Conservation (phyloP, 192 early-diverging fungal genomes). For the Chytriomyces sp. region DNA sequence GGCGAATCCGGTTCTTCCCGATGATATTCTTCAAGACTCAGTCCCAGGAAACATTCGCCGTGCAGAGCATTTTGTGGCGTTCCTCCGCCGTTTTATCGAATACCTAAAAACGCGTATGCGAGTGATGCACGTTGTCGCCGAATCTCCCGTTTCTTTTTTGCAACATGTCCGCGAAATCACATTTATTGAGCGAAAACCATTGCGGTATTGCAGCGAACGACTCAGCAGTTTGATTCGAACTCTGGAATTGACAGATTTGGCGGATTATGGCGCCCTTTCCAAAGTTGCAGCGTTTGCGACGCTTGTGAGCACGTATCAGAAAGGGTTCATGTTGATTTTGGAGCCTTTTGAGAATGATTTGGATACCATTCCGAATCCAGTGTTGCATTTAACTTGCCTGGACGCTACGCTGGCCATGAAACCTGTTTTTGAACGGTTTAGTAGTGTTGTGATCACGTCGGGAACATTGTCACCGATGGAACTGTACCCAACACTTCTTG, state of each 20-base stretch:
- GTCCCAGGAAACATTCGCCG: conserved; percentile 97
- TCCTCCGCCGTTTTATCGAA: conserved; percentile 94
- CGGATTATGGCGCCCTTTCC: conserved; percentile 80
- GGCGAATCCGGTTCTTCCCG: conserved; percentile 93
- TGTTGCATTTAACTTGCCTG: conserved; percentile 90
- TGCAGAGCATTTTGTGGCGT: conserved; percentile 98
- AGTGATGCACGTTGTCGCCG: conserved; percentile 96
- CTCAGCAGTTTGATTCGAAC: conserved; percentile 89
- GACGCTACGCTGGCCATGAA: conserved; percentile 96
- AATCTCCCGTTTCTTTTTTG: conserved; percentile 91
- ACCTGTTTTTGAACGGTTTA: conserved; percentile 96
- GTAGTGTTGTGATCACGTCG: conserved; percentile 96
- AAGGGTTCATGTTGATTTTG: conserved; percentile 93
- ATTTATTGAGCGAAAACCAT: conserved; percentile 90
- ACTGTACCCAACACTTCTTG: conserved; percentile 94
- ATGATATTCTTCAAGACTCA: conserved; percentile 89
- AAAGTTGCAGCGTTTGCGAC: conserved; percentile 94
- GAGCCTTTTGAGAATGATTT: conserved; percentile 97
- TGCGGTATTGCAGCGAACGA: conserved; percentile 92
- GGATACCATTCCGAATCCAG: conserved; percentile 91
- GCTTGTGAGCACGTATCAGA: conserved; percentile 92
- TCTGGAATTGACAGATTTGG: conserved; percentile 91
- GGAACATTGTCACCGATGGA: conserved; percentile 99
- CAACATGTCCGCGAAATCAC: conserved; percentile 94
- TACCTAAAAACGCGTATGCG: conserved; percentile 97